These are phyloP conservation scores for Austroboletus eburneus DNA, from an alignment of 768 basidiomycete species.

Conservation along the genomic window DNA sequence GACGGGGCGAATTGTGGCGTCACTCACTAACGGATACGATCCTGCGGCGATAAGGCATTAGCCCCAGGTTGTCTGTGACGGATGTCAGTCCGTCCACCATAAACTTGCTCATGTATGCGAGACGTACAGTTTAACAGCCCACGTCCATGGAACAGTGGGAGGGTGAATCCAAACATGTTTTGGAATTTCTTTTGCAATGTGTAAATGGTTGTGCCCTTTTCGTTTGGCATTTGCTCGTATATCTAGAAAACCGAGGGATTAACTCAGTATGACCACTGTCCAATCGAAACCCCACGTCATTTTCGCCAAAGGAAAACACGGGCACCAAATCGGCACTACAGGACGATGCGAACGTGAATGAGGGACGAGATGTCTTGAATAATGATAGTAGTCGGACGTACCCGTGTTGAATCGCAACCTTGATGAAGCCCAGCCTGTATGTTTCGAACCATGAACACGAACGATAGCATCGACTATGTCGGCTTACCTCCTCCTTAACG, in stretches of 20 bases:
- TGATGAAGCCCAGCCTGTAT: conserved; percentile 86
- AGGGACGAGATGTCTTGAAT: neutral
- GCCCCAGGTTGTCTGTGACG: conserved; percentile 77
- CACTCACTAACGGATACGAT: conserved; percentile 96
- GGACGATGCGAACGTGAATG: conserved; percentile 1
- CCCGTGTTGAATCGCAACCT: conserved; percentile 88
- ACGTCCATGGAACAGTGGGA: conserved; percentile 96
- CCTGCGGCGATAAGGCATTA: conserved; percentile 92
- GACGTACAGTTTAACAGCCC: conserved; percentile 87
- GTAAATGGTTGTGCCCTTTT: conserved; percentile 86
- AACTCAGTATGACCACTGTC: neutral
- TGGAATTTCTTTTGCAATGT: conserved; percentile 89
- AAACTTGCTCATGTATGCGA: neutral
- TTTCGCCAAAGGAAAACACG: conserved; percentile 98
- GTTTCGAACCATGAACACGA: neutral
- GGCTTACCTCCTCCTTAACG: conserved; percentile 61
- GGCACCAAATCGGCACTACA: conserved; percentile 90
- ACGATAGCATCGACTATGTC: neutral
- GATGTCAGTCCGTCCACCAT: neutral
- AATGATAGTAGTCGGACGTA: conserved; percentile 29
- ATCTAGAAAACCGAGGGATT: conserved; percentile 50
- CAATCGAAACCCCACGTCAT: conserved; percentile 75
- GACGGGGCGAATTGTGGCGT: neutral
- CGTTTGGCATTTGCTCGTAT: conserved; percentile 94
- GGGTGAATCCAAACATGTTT: conserved; percentile 87